These are phyloP conservation scores for Zygosaccharomyces bisporus DNA, from an alignment of 805 yeast species.

Conservation along the genomic window DNA sequence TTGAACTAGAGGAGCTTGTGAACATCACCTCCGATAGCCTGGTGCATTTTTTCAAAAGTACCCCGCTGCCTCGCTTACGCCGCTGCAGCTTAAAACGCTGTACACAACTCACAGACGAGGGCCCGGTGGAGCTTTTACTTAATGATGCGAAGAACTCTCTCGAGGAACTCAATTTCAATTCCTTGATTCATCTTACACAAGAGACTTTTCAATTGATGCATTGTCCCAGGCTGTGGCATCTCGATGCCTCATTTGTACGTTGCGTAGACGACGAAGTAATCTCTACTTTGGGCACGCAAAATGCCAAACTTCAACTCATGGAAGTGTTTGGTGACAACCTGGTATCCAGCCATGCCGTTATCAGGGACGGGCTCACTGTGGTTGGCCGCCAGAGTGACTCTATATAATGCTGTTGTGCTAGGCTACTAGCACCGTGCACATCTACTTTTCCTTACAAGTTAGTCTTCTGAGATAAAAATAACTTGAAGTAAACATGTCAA, in stretches of 20 bases:
- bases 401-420: slow-evolving; percentile 30
- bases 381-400: slow-evolving; percentile 75
- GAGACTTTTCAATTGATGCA: slow-evolving; percentile 48
- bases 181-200: slow-evolving; percentile 55
- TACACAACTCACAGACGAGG: slow-evolving; percentile 56
- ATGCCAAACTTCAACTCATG: slow-evolving; percentile 58
- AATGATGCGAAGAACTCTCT: slow-evolving; percentile 61
- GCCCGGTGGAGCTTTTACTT: slow-evolving; percentile 52
- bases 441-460: too few species aligned
- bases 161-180: slow-evolving; percentile 68
- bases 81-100: slow-evolving; percentile 64
- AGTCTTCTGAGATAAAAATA: too few species aligned
- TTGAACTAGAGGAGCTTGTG: slow-evolving; percentile 59
- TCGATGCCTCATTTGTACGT: slow-evolving; percentile 80
- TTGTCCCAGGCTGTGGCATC: slow-evolving; percentile 56
- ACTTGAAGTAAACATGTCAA: background rate
- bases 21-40: slow-evolving; percentile 69
- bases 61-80: slow-evolving; percentile 53
- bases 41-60: slow-evolving; percentile 47
- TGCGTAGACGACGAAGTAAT: slow-evolving; percentile 66
- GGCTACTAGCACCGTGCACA: background rate
- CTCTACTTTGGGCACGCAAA: slow-evolving; percentile 52
- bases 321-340: slow-evolving; percentile 81
- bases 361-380: slow-evolving; percentile 53
- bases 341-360: slow-evolving; percentile 52